Base-by-base conservation (phyloP, 2,329 filamentous ascomycete genomes). In the Epichloe gansuensis region DNA sequence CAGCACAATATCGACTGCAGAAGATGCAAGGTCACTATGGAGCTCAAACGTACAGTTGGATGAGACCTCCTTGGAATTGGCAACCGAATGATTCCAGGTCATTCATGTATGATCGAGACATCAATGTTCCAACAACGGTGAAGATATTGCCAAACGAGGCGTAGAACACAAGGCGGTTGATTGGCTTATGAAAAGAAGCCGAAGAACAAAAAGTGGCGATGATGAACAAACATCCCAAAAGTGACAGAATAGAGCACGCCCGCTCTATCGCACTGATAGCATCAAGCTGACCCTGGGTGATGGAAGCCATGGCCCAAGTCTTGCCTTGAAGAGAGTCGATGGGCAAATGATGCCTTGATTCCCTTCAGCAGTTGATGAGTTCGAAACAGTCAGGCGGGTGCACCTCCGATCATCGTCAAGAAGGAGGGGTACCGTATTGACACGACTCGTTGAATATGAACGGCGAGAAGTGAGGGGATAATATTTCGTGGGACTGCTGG, bases 141-240 rank as follows among this genome's bases (percentile, higher is more conserved):
- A 89, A 73, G 59, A 91, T 74, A 61, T 95, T 94, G 8, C 87
- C 88, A 61, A 87, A 85, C 0, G 85, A 85, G 6, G 88, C 87
- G 64, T 85, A 93, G 65, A 94, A 91, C 9, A 91, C 82, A 0
- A 94, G 74, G 17, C 88, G 77, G 62, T 93, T 93, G 69, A 93
- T 89, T n/a, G 87, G 85, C 62, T 89, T 91, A 61, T 86, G 85
- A 63, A 93, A 93, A 5, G 76, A 75, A 15, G 74, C 75, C 35
- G 83, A 87, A n/a, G 68, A 66, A 34, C 78, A 68, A 62, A 90
- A 93, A 3, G 85, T 89, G 51, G 72, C 59, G 51, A 91, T 80
- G 61, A 89, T 85, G 63, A 90, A 80, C 35, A 82, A 59, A 43
- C 82, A 86, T 52, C 85, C 87, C 2, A 84, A 49, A 0, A 93